Percentiles rank a stretch among this genome's conserved stretches.
phyloP scores from a whole-genome alignment of 257 asterid species.

The Solanum microdontum region DNA sequence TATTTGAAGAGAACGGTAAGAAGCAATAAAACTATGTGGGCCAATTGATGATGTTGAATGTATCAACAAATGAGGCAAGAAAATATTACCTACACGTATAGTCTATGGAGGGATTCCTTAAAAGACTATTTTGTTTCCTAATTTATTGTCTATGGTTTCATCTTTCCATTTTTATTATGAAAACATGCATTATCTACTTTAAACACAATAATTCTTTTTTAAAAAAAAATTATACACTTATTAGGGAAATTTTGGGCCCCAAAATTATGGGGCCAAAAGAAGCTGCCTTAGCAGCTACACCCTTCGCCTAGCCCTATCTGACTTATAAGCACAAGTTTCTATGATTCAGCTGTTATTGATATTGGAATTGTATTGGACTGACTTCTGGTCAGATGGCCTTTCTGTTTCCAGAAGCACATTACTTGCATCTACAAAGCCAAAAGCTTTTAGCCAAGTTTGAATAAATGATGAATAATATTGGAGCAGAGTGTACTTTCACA shows the following conservation, averaged over 20 bases:
- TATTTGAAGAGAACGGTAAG: not conserved
- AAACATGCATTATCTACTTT: not conserved
- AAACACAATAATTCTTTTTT: not conserved
- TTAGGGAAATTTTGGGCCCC: not conserved
- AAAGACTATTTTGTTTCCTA: not conserved
- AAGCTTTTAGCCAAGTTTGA: not conserved
- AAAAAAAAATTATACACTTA: not conserved
- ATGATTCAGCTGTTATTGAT: not conserved
- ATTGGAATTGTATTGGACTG: not conserved
- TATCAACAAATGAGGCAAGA: not conserved
- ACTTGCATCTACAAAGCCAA: not conserved
- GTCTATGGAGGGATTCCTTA: not conserved
- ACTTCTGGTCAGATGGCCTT: not conserved
- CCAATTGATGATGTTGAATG: not conserved
- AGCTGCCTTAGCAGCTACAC: not conserved
- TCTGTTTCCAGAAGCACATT: not conserved
- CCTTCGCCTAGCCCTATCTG: not conserved
- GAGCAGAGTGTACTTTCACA: not conserved
- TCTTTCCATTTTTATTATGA: not conserved
- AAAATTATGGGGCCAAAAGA: not conserved
- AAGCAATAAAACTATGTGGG: not conserved
- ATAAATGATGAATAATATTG: not conserved
- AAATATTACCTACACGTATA: not conserved
- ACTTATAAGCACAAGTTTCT: not conserved
- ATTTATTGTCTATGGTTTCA: not conserved